Percentiles rank a stretch among this genome's conserved stretches.
These are phyloP conservation scores for Pythium phragmitis DNA, from an alignment of 352 stramenopile genomes.

Conservation along the genomic window DNA sequence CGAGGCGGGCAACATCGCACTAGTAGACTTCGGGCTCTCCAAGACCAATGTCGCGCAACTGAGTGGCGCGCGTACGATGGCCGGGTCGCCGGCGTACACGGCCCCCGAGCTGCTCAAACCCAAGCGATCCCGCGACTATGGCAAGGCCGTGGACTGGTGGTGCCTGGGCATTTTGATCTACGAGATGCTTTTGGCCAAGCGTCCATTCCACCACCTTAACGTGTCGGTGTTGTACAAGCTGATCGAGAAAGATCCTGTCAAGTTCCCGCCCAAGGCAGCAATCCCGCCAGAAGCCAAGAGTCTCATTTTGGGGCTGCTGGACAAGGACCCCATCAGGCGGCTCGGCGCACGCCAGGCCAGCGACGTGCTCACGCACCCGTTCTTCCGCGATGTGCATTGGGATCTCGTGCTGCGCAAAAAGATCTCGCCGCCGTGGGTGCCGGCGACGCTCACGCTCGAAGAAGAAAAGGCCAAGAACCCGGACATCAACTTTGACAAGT, in stretches of 20 bases:
- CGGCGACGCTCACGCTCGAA: slow-evolving; percentile 62
- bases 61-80: slow-evolving; percentile 82
- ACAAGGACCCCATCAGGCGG: slow-evolving; percentile 83
- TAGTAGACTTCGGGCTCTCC: slow-evolving; percentile 94
- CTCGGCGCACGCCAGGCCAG: slow-evolving; percentile 81
- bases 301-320: slow-evolving; percentile 73
- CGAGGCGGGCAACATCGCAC: slow-evolving; percentile 90
- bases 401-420: slow-evolving; percentile 84
- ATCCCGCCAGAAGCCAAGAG: slow-evolving; percentile 68
- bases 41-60: slow-evolving; percentile 91
- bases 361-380: slow-evolving; percentile 81
- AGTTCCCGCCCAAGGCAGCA: slow-evolving; percentile 77
- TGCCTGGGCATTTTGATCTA: slow-evolving; percentile 90
- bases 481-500: slow-evolving; percentile 88
- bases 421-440: slow-evolving; percentile 71
- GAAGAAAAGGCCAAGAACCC: slow-evolving; percentile 75
- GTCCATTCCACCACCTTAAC: slow-evolving; percentile 91
- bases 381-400: slow-evolving; percentile 81
- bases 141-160: slow-evolving; percentile 88
- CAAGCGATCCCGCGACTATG: slow-evolving; percentile 83
- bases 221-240: slow-evolving; percentile 90
- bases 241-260: slow-evolving; percentile 87
- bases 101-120: slow-evolving; percentile 80
- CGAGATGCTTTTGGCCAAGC: slow-evolving; percentile 91
- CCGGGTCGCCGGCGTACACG: slow-evolving; percentile 79